Base-by-base conservation (phyloP, 208 protist species). In the Wallacemonas rigidus region DNA sequence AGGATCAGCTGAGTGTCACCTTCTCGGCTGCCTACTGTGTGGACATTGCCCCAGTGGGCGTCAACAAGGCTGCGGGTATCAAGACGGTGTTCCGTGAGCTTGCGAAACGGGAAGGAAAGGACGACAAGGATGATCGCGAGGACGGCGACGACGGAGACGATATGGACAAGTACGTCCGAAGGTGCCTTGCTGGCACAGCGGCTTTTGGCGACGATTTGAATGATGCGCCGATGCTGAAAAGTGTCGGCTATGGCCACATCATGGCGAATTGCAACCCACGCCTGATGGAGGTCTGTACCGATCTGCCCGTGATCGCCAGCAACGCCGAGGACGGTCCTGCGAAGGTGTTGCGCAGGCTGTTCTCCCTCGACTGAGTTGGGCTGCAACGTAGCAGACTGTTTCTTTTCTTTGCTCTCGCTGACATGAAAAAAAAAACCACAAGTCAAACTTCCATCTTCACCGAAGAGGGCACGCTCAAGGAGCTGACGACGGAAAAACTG, bases 31-130 rank as follows among this genome's bases (percentile, higher is more conserved):
- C 67, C 36, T 61, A 61, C 53, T 58, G 67, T 47, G 54, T 62
- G 53, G 53, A 62, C 43, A 62, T 62, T 36, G 50, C 53, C 3
- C 45, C 48, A 4, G 71, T 76, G n/a, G 57, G 56, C 1, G 77
- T 82, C 14, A 80, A 70, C 14, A 82, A 86, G 57, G 81, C 72
- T 2, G 60, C 54, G 14, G 76, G 72, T 2, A 44, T 79, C 38
- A 54, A 60, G 36, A 51, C 38, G 4, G 69, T 87, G 14, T 82
- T 85, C 67, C 51, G 69, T 11, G 55, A 67, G 2, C 73, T 90
- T 62, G 55, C 55, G 4, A 72, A 44, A 26, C 76, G 78, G 7
- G 12, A 50, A 12, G 77, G 79, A 8, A 11, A 72, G 38, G 81
- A 91, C 43, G 74, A 72, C 0, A 48, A 51, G 6, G 70, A 58